These are phyloP conservation scores for Aspergillaceae sp. DNA, from an alignment of 2,329 filamentous ascomycete genomes.

Conservation along the genomic window DNA sequence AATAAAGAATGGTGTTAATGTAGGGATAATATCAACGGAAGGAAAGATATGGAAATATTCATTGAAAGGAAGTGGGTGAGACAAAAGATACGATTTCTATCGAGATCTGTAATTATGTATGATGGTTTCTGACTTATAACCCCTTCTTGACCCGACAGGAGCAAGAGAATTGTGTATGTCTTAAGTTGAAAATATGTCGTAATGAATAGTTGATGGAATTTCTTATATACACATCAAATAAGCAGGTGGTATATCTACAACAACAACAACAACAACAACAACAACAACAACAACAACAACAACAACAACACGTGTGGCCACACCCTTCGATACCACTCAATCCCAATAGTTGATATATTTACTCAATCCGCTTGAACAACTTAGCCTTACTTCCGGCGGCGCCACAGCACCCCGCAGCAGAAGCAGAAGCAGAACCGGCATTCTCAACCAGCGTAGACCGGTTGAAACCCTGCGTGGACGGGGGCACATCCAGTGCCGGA, in stretches of 20 bases:
- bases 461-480: constrained; percentile 35
- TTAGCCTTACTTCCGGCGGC: constrained; percentile 19
- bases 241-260: not conserved
- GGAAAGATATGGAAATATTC: not conserved
- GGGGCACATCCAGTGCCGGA: constrained; percentile 41
- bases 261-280: too few species aligned
- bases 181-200: constrained; percentile 11
- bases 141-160: constrained; percentile 2
- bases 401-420: constrained; percentile 12
- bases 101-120: constrained; percentile 5
- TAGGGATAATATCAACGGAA: not conserved
- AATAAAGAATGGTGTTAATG: not conserved
- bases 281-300: too few species aligned
- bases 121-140: constrained; percentile 10
- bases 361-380: constrained; percentile 23
- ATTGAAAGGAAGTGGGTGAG: not conserved
- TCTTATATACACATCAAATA: not conserved
- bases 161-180: constrained; percentile 5
- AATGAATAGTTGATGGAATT: constrained; percentile 7
- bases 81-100: too few species aligned
- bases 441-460: constrained; percentile 30
- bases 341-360: constrained; percentile 5
- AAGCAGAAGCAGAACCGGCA: not conserved
- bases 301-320: too few species aligned
- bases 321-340: not conserved